Conservation (phyloP, 148 eudicot species). For the Rhododendron molle region DNA sequence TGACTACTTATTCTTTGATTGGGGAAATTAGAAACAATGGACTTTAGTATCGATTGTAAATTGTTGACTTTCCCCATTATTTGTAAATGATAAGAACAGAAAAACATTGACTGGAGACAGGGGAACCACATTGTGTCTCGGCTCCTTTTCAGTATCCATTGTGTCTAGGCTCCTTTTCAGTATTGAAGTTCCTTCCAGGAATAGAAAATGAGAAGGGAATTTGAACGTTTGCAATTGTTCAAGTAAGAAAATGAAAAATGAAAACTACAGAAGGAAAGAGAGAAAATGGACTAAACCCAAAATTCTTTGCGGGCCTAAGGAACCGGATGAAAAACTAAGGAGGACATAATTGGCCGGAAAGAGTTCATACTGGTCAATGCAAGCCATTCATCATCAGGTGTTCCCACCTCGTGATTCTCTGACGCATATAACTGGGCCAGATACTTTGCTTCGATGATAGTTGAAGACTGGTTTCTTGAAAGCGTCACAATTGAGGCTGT, state of each 20-base stretch:
- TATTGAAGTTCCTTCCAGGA: neutral
- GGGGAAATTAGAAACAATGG: slow-evolving; percentile 9
- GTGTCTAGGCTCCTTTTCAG: neutral
- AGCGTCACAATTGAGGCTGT: neutral
- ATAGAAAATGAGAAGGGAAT: neutral
- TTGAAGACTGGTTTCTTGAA: neutral
- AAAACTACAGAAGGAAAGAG: neutral
- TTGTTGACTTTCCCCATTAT: neutral
- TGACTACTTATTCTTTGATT: neutral
- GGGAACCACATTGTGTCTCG: neutral
- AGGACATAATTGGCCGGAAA: neutral
- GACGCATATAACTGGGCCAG: neutral
- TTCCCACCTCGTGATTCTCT: neutral
- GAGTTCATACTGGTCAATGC: neutral
- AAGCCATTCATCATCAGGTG: neutral
- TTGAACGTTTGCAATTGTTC: neutral
- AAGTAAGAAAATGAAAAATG: neutral
- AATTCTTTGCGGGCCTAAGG: neutral
- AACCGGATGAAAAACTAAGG: neutral
- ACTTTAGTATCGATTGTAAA: neutral
- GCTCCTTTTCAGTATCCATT: neutral
- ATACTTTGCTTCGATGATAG: neutral
- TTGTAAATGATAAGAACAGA: neutral
- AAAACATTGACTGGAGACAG: neutral
- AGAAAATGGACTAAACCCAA: neutral